These are phyloP conservation scores for Lanmaoa rubissima DNA, from an alignment of 768 basidiomycete species.

Conservation along the genomic window DNA sequence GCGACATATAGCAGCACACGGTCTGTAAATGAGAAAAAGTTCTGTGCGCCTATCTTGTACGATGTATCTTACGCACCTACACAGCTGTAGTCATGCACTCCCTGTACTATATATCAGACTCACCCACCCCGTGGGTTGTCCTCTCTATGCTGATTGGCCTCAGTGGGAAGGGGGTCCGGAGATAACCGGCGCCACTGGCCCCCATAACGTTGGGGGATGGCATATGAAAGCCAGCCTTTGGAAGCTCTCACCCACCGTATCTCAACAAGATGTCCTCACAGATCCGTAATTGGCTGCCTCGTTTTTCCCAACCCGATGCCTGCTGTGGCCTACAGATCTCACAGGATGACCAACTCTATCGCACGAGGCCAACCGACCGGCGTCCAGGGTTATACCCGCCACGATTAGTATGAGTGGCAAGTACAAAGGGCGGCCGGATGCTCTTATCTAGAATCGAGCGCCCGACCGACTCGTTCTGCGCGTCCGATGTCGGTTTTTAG, in stretches of 20 bases:
- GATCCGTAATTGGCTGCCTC: background rate
- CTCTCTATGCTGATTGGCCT: background rate
- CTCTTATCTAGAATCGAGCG: background rate
- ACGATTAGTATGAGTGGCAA: background rate
- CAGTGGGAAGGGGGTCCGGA: background rate
- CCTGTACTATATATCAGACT: constrained; percentile 14
- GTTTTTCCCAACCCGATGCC: constrained; percentile 2
- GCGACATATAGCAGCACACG: constrained; percentile 55
- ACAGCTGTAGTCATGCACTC: constrained; percentile 7
- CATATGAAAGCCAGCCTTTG: background rate
- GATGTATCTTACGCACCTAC: constrained; percentile 9
- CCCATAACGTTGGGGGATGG: constrained; percentile 3
- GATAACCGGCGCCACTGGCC: background rate
- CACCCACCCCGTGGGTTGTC: background rate
- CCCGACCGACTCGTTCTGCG: background rate
- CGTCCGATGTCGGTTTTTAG: background rate
- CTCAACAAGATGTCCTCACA: background rate
- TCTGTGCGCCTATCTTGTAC: background rate
- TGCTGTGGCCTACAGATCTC: background rate
- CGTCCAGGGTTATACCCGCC: constrained; percentile 2
- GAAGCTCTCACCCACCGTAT: background rate
- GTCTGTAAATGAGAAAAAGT: constrained; percentile 31
- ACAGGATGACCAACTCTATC: constrained; percentile 16
- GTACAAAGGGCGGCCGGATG: background rate
- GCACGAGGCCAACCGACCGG: constrained; percentile 11